A percentile compares a stretch with the other conserved stretches of the same genome.
These are phyloP conservation scores for Taphrina confusa DNA, from an alignment of 1,139 yeast species.

Conservation along the genomic window DNA sequence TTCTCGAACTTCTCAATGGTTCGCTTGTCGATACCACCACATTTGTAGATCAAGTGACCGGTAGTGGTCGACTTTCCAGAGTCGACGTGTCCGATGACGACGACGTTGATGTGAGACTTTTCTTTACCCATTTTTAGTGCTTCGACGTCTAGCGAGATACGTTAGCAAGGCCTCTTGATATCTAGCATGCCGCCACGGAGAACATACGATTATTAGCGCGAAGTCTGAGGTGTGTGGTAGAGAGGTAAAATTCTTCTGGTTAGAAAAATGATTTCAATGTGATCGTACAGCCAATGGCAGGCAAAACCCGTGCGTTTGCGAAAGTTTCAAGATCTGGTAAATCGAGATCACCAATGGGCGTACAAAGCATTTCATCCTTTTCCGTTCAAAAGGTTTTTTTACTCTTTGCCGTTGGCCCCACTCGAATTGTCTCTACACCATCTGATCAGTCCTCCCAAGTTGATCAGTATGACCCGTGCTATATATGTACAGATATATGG, in stretches of 20 bases:
- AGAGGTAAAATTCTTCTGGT: conserved; percentile 11
- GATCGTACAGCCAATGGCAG: conserved; percentile 7
- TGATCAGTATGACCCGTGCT: too few species aligned
- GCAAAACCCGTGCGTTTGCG: conserved; percentile 20
- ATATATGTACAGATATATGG: too few species aligned
- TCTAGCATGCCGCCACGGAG: neutral
- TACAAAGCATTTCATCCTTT: neutral
- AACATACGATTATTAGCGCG: conserved; percentile 25
- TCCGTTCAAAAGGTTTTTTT: neutral
- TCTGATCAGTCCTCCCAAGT: too few species aligned
- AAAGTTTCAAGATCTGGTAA: conserved; percentile 12
- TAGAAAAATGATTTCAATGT: conserved; percentile 10
- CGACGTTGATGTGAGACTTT: conserved; percentile 97
- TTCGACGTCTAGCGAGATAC: conserved; percentile 23
- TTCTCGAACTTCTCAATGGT: conserved; percentile 98
- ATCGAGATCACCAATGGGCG: neutral
- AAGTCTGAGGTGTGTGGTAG: conserved; percentile 21
- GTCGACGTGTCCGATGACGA: conserved; percentile 99
- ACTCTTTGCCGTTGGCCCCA: too few species aligned
- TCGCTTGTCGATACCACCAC: conserved; percentile 84
- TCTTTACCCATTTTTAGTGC: conserved; percentile 32
- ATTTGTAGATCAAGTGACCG: conserved; percentile 98
- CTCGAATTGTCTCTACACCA: too few species aligned
- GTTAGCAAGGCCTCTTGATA: neutral
- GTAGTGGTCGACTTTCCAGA: conserved; percentile 98